Conservation (phyloP, 2,329 filamentous ascomycete genomes). For the Sporothrix humicola region DNA sequence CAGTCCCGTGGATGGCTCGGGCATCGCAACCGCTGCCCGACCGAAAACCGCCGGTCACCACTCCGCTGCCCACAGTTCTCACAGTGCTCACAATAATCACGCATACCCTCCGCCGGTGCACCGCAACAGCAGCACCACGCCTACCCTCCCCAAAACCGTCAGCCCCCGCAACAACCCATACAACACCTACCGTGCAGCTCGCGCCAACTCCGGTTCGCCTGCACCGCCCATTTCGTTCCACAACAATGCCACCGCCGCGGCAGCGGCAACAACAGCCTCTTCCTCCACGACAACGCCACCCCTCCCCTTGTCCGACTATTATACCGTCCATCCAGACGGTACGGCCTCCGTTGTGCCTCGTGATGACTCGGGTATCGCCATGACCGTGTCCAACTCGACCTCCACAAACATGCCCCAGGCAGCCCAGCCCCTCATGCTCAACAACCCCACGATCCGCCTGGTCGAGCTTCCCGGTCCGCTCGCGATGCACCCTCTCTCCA, state of each 20-base stretch:
- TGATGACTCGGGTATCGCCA: slow-evolving; percentile 28
- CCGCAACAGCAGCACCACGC: neutral
- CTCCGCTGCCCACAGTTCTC: neutral
- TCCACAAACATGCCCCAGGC: neutral
- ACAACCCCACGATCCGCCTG: slow-evolving; percentile 13
- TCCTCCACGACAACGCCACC: neutral
- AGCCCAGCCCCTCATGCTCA: slow-evolving; percentile 15
- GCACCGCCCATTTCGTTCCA: slow-evolving; percentile 32
- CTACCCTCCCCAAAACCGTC: neutral
- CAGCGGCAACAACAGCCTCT: neutral
- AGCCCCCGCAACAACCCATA: slow-evolving; percentile 27
- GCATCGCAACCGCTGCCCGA: too few species aligned
- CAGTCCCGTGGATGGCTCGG: neutral
- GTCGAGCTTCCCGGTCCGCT: slow-evolving; percentile 26
- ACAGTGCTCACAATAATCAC: neutral
- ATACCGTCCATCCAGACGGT: slow-evolving; percentile 11
- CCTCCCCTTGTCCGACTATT: slow-evolving; percentile 26
- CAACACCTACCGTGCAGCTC: slow-evolving; percentile 20
- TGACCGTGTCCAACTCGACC: neutral
- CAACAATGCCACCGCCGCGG: slow-evolving; percentile 13
- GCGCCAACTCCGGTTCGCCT: slow-evolving; percentile 29
- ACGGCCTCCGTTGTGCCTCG: slow-evolving; percentile 5
- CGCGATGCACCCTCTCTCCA: slow-evolving; percentile 25
- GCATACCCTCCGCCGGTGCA: slow-evolving; percentile 22
- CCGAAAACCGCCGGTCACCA: too few species aligned